phyloP scores from a whole-genome alignment of 371 early-diverging fungal genomes.

The Parasitella parasitica region DNA sequence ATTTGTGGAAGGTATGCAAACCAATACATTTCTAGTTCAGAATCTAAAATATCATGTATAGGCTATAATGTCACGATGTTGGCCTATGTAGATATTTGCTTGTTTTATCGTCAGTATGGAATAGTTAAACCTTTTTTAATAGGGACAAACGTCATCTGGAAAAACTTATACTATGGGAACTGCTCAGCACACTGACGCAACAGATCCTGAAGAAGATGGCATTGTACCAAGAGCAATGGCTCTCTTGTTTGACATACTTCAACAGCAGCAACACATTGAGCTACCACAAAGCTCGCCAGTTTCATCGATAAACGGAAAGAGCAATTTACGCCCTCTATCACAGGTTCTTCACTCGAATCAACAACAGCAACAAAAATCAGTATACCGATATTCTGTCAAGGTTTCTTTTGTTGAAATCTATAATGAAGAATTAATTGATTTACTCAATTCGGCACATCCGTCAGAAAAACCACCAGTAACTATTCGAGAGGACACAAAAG shows the following conservation, averaged over 20 bases:
- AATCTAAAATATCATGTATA: constrained; percentile 14
- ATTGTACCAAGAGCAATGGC: constrained; percentile 91
- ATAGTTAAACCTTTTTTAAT: neutral
- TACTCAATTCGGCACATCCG: constrained; percentile 62
- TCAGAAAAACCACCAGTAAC: constrained; percentile 65
- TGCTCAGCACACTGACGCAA: constrained; percentile 65
- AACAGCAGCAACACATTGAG: constrained; percentile 32
- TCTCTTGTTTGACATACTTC: constrained; percentile 67
- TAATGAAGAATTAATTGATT: constrained; percentile 94
- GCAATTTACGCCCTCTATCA: constrained; percentile 12
- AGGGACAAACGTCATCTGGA: constrained; percentile 92
- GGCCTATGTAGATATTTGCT: constrained; percentile 81
- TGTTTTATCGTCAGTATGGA: neutral
- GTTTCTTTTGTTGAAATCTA: constrained; percentile 93
- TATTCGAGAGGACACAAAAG: constrained; percentile 91
- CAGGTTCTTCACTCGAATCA: neutral
- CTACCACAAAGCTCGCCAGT: constrained; percentile 18
- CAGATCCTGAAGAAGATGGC: constrained; percentile 64
- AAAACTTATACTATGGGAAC: constrained; percentile 99
- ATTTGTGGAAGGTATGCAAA: constrained; percentile 42
- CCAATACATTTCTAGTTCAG: neutral
- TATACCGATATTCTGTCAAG: constrained; percentile 48
- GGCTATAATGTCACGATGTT: constrained; percentile 96
- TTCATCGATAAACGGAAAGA: constrained; percentile 12
- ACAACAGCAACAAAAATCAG: constrained; percentile 8